Base-by-base conservation (phyloP, 139 green algal genomes). In the Eudorina sp. region DNA sequence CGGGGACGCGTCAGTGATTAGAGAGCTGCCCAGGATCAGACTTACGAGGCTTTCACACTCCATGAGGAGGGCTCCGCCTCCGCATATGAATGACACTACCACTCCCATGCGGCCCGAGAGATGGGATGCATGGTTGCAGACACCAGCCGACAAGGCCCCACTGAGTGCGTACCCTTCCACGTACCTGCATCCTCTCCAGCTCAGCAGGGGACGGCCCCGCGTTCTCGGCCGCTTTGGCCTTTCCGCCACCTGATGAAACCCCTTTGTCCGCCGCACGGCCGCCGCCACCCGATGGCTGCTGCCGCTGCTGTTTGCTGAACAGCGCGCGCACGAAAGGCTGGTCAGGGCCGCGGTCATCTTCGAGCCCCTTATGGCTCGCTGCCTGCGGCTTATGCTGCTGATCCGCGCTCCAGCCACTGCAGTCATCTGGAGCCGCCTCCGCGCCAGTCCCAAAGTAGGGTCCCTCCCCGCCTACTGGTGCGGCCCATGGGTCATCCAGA, bases 241-340 rank as follows among this genome's bases (percentile, higher is more conserved):
- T 81, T 18, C 1, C 88, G 6, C 66, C 69, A 9, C 70, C 27
- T 13, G 48, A 43, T 9, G 43, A 36, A n/a, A 62, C 45, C 5
- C 46, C 48, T n/a, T 75, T 75, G 79, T 51, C 88, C 38, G 53
- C n/a, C 23, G 70, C 38, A 13, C 69, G 36, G 45, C 70, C 29
- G n/a, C 62, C 72, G 48, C 64, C 40, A 45, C 29, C 41, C 60
- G 85, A 53, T 64, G 53, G 53, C 46, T 83, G 53, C 34, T 83
- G 77, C 68, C 74, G 60, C 41, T 72, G 53, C 62, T 77, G 86
- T 83, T 87, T 86, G 19, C 60, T 58, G 55, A 92, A 94, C 11
- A 92, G 77, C 6, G 89, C 83, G 1, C 88, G 75, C 7, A 94
- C 88, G 34, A 91, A 94, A 8, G 91, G 88, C 91, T 92, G 89